Conservation (phyloP, 2,329 filamentous ascomycete species). For the Exserohilum turcica region DNA sequence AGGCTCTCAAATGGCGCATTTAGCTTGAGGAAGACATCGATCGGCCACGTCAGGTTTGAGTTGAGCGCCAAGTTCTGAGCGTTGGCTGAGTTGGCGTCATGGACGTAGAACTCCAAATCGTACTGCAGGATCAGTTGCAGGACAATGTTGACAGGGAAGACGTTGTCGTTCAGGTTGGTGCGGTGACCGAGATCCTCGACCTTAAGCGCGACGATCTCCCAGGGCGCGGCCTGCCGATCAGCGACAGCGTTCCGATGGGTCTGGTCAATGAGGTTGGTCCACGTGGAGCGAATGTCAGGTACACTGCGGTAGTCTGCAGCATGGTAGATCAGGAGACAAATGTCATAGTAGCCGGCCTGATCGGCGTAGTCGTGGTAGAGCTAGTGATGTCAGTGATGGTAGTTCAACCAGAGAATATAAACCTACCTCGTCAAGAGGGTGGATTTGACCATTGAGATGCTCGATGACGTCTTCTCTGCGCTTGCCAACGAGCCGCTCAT, state of each 20-base stretch:
- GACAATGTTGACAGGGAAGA: constrained; percentile 58
- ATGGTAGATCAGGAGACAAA: constrained; percentile 91
- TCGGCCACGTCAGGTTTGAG: constrained; percentile 59
- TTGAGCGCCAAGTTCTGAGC: constrained; percentile 24
- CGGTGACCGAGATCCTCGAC: constrained; percentile 63
- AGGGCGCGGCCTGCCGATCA: constrained; percentile 61
- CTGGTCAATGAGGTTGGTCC: constrained; percentile 78
- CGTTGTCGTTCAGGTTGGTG: constrained; percentile 60
- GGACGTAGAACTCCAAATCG: constrained; percentile 57
- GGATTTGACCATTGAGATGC: constrained; percentile 77
- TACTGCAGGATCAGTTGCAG: constrained; percentile 45
- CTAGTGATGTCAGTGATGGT: constrained; percentile 51
- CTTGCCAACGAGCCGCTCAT: constrained; percentile 69
- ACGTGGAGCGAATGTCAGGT: constrained; percentile 81
- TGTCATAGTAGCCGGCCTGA: constrained; percentile 88
- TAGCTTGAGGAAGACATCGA: constrained; percentile 69
- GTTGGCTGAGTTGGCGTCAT: constrained; percentile 37
- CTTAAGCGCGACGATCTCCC: constrained; percentile 69
- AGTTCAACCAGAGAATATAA: not conserved
- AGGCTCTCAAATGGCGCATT: constrained; percentile 66
- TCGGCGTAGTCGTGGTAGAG: constrained; percentile 95
- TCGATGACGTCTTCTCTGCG: constrained; percentile 67
- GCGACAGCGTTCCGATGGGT: constrained; percentile 59
- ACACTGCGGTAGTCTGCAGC: constrained; percentile 88
- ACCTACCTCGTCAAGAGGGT: constrained; percentile 76